Conservation (phyloP, 176 grass and related monocot species). For the Stipa capillata region DNA sequence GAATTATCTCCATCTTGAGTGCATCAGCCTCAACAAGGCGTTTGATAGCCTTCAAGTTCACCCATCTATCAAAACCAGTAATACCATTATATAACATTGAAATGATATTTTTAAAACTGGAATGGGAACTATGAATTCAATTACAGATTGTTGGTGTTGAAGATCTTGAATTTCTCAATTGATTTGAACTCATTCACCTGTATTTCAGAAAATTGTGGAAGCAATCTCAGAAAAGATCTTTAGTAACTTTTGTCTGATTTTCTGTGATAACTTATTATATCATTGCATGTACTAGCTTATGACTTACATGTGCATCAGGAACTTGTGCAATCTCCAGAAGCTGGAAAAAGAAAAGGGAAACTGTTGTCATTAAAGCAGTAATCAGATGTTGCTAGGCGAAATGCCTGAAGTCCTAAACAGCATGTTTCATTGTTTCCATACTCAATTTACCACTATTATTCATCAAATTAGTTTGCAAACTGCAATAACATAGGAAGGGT, state of each 20-base stretch:
- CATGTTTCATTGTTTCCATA: neutral
- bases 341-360: conserved; percentile 24
- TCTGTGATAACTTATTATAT: neutral
- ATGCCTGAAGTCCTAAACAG: neutral
- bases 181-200: conserved; percentile 94
- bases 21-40: conserved; percentile 78
- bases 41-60: conserved; percentile 95
- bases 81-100: neutral
- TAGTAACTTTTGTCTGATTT: neutral
- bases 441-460: neutral
- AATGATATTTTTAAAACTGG: neutral
- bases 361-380: neutral
- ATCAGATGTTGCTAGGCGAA: neutral
- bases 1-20: conserved; percentile 99
- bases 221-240: neutral
- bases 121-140: conserved; percentile 7
- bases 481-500: neutral
- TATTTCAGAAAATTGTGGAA: conserved; percentile 9
- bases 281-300: neutral
- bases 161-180: conserved; percentile 99
- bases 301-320: conserved; percentile 88
- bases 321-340: conserved; percentile 98
- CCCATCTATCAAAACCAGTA: conserved; percentile 46
- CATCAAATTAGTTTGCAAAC: neutral
- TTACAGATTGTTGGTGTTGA: conserved; percentile 96